Base-by-base conservation (phyloP, 1,284 basidiomycete genomes). In the Apiotrichum sp. region DNA sequence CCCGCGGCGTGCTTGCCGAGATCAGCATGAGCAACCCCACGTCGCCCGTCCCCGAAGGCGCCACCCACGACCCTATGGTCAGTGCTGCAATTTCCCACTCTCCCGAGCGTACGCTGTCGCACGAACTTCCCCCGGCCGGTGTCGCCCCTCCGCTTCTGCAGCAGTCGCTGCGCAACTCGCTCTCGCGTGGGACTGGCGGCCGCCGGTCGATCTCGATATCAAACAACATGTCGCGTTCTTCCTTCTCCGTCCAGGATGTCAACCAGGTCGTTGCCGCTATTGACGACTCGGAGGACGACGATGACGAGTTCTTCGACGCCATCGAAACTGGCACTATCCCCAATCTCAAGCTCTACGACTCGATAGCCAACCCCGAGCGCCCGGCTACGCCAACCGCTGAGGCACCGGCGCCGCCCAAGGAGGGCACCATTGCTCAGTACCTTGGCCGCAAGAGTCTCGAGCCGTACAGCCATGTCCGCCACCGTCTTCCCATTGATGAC, bases 261-360 rank as follows among this genome's bases (percentile, higher is more conserved):
- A 53, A 65, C 52, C 64, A 69, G 9, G 61, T 74, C 22, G 63
- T 64, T 1, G 70, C 66, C 1, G 69, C 68, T 11, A 54, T 59
- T 7, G 66, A 68, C 22, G 80, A 80, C 1, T 62, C 62, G 9
- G 77, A 79, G 38, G 91, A 93, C 62, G 89, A 90, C 51, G 91
- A 93, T 68, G 93, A 98, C 77, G 93, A 98, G 75, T 98, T 98
- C 77, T 98, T 96, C 69, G 95, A 98, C 71, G 93, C 93, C 16
- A 93, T 97, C 68, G 95, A 98, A 70, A 78, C 85, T 9, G 87
- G 86, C 53, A 82, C 80, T 34, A 78, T 93, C 0, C 88, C 89
- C 62, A 73, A 73, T 55, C 79, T 92, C 4, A 77, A 87, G 42
- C 80, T 92, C 31, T 81, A 83, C 50, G 80, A 85, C 41, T 79